Evolutionary conservation across 1,284 basidiomycete species (phyloP).

Genomic region (Tilletiopsis washingtonensis): DNA sequence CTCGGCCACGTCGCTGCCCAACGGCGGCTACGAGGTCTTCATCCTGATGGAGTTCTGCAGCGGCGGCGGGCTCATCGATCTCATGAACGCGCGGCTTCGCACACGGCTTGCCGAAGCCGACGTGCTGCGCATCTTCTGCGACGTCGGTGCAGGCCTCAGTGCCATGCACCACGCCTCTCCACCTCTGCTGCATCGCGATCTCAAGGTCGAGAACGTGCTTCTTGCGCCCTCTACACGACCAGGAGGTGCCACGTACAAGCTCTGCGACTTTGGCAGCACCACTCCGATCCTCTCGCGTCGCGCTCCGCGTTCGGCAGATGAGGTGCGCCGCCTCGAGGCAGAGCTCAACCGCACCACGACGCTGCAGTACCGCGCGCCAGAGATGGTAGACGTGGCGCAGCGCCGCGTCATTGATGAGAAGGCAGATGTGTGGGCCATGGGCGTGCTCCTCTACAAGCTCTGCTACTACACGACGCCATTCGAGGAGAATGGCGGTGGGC

Average conservation of each 20-base stretch:
- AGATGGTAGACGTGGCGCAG: slow-evolving; percentile 89
- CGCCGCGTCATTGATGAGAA: slow-evolving; percentile 80
- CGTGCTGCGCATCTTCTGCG: slow-evolving; percentile 83
- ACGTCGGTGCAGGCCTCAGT: slow-evolving; percentile 38
- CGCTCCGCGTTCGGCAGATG: slow-evolving; percentile 33
- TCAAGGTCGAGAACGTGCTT: slow-evolving; percentile 93
- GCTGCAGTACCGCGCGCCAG: slow-evolving; percentile 87
- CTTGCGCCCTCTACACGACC: slow-evolving; percentile 51
- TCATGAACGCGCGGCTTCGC: slow-evolving; percentile 85
- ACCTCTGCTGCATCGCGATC: slow-evolving; percentile 84
- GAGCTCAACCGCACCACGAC: slow-evolving; percentile 93
- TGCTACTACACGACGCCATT: slow-evolving; percentile 99
- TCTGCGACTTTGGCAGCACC: slow-evolving; percentile 97
- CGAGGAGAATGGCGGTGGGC: slow-evolving; percentile 63
- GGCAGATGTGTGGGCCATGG: slow-evolving; percentile 73
- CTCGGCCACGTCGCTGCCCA: slow-evolving; percentile 53
- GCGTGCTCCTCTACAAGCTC: slow-evolving; percentile 68
- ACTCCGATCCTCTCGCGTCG: slow-evolving; percentile 52
- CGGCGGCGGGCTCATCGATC: slow-evolving; percentile 93
- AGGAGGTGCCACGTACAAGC: slow-evolving; percentile 61
- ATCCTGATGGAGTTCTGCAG: slow-evolving; percentile 93
- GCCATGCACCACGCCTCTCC: slow-evolving; percentile 77
- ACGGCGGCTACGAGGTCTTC: slow-evolving; percentile 53
- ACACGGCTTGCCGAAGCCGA: slow-evolving; percentile 89
- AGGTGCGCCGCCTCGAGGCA: slow-evolving; percentile 71